Evolutionary conservation across 805 yeast genomes (phyloP).

Genomic region (Debaryomyces castellii): DNA sequence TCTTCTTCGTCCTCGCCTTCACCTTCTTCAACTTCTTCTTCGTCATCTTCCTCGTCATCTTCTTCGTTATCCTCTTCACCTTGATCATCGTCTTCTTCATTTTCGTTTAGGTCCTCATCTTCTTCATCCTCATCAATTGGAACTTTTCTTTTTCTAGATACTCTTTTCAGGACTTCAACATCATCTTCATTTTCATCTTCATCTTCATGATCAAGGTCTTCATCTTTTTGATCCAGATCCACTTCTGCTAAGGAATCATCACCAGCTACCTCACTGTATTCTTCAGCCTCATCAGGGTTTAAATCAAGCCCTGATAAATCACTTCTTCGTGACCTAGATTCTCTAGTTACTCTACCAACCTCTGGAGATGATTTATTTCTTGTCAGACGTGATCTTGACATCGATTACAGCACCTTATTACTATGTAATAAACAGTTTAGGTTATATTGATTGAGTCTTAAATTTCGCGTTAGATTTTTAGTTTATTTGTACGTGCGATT

Average conservation of each 20-base stretch:
- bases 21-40: conserved; percentile 18
- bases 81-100: conserved; percentile 22
- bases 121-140: conserved; percentile 26
- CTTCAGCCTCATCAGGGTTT: conserved; percentile 16
- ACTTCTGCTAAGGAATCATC: conserved; percentile 4
- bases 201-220: conserved; percentile 14
- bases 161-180: conserved; percentile 5
- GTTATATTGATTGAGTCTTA: too few species aligned
- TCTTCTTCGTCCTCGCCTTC: conserved; percentile 26
- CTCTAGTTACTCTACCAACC: conserved; percentile 2
- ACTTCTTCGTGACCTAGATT: conserved; percentile 5
- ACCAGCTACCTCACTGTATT: conserved; percentile 10
- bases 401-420: not conserved
- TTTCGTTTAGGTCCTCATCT: conserved; percentile 23
- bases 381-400: conserved; percentile 7
- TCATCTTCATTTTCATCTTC: conserved; percentile 15
- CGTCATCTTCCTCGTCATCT: conserved; percentile 12
- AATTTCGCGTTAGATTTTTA: not conserved
- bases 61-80: conserved; percentile 13
- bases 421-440: too few species aligned
- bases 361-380: conserved; percentile 5
- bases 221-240: conserved; percentile 19
- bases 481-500: not conserved
- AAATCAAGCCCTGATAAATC: conserved; percentile 17
- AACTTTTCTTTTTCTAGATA: conserved; percentile 13